Evolutionary conservation across 768 basidiomycete genomes (phyloP), one percentile per base, ranked within the genome.

Genomic region (Lactarius pseudohatsudake): DNA sequence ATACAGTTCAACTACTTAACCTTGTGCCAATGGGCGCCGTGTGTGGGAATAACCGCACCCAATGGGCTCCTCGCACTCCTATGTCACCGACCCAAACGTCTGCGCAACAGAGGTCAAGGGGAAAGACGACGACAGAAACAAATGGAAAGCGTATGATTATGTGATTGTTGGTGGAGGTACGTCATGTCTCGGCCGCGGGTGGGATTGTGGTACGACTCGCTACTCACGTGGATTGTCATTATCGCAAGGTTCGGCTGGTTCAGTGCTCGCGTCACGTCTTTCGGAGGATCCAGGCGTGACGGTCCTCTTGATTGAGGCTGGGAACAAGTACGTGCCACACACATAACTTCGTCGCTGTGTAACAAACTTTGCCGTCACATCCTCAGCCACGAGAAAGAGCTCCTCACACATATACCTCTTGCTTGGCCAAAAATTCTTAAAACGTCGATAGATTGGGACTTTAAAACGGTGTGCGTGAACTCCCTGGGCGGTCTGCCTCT

Each of bases 301-400:
- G 0, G 84, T 89, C 32, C 76, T 88, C 11, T 73, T 89, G 1
- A 74, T 89, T 1, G 87, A 89, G 73, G 82, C 86, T 16, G 87
- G 87, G 7, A 76, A 77, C 63, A 90, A 88, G 89, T 87, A 56
- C 30, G 75, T 43, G 2, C 16, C 54, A 40, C 9, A 40, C 22
- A 32, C 28, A 41, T 28, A 15, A 2, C 34, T 55, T 40, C n/a
- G 20, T 10, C 13, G 34, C 45, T 4, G 41, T 22, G n/a, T 47
- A 11, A 28, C 2, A 32, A 30, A 38, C 43, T 43, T 41, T 40
- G n/a, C 55, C 47, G 53, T 3, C 28, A 18, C 15, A 5, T 55
- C 22, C 41, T 38, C 32, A 70, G 69, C 22, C 45, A 69, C 15
- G 62, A 68, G 26, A 64, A 62, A n/a, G 57, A 50, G 26, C 22